A percentile compares a stretch with the other conserved stretches of the same genome.
Evolutionary conservation across 163 green algal species (phyloP).

Genomic region (Prototheca wickerhamii): DNA sequence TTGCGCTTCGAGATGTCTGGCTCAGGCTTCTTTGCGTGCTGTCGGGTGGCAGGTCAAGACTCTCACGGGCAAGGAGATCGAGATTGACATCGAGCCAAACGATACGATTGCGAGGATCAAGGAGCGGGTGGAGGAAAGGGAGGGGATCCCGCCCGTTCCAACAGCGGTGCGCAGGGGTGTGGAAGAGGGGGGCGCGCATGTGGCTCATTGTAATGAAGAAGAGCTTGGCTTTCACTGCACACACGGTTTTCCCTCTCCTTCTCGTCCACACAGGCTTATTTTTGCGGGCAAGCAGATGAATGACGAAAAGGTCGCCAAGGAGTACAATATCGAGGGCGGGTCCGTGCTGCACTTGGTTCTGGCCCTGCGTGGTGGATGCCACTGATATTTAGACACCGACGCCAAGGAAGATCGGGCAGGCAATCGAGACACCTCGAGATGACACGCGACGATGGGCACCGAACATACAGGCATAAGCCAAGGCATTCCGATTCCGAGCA

Average conservation of each 20-base stretch:
- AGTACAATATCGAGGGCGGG: conserved; percentile 99
- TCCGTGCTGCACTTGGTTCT: conserved; percentile 94
- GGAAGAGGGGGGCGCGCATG: not conserved
- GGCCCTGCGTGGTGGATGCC: conserved; percentile 22
- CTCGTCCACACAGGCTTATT: conserved; percentile 63
- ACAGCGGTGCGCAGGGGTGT: conserved; percentile 54
- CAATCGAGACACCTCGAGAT: no score
- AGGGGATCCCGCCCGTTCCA: conserved; percentile 98
- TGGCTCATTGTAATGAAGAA: conserved; percentile 3
- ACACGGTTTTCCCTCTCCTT: not conserved
- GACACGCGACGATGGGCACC: no score
- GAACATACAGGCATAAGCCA: not conserved
- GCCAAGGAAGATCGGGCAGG: no score
- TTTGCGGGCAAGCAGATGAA: conserved; percentile 99
- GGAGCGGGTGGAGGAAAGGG: conserved; percentile 98
- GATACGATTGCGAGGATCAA: conserved; percentile 99
- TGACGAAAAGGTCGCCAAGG: conserved; percentile 94
- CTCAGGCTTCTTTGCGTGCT: no score
- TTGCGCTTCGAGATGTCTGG: no score
- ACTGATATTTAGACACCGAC: no score
- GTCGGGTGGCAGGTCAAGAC: conserved; percentile 71
- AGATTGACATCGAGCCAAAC: conserved; percentile 98
- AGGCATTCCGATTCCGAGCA: no score
- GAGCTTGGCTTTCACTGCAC: not conserved
- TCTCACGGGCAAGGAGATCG: conserved; percentile 98